Evolutionary conservation across 768 basidiomycete species (phyloP).

Genomic region (Boletus rubescentipes): DNA sequence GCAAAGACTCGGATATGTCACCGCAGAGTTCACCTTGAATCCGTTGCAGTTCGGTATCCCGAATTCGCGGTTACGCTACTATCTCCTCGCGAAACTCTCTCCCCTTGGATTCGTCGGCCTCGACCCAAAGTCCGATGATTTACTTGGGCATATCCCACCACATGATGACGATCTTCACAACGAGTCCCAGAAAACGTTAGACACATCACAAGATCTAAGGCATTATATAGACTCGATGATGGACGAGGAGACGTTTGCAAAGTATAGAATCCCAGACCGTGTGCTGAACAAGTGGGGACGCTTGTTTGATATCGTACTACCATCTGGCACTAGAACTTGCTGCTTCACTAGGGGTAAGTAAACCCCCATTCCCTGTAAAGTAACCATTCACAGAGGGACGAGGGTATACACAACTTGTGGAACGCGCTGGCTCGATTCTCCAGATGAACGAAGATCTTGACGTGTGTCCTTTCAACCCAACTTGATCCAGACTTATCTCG

Average conservation of each 20-base stretch:
- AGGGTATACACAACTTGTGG: conserved; percentile 78
- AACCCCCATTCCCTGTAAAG: background rate
- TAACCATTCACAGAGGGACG: background rate
- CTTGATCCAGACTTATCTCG: background rate
- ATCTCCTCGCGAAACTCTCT: conserved; percentile 62
- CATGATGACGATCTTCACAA: conserved; percentile 24
- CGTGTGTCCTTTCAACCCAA: conserved; percentile 36
- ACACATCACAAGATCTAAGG: background rate
- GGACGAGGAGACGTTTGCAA: conserved; percentile 17
- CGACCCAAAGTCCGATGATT: conserved; percentile 15
- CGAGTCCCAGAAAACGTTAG: background rate
- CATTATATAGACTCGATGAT: background rate
- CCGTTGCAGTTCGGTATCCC: conserved; percentile 80
- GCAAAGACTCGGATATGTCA: conserved; percentile 52
- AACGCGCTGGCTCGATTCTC: conserved; percentile 74
- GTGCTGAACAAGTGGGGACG: conserved; percentile 73
- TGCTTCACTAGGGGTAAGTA: conserved; percentile 75
- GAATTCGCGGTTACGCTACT: conserved; percentile 80
- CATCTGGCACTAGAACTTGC: conserved; percentile 60
- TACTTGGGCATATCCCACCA: conserved; percentile 38
- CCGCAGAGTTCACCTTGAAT: conserved; percentile 63
- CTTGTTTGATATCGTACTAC: conserved; percentile 76
- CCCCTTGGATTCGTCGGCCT: conserved; percentile 39
- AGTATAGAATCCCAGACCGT: conserved; percentile 52
- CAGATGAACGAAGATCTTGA: conserved; percentile 68